phyloP scores from a whole-genome alignment of 2,329 filamentous ascomycete genomes.

The Chaetomium sp. region DNA sequence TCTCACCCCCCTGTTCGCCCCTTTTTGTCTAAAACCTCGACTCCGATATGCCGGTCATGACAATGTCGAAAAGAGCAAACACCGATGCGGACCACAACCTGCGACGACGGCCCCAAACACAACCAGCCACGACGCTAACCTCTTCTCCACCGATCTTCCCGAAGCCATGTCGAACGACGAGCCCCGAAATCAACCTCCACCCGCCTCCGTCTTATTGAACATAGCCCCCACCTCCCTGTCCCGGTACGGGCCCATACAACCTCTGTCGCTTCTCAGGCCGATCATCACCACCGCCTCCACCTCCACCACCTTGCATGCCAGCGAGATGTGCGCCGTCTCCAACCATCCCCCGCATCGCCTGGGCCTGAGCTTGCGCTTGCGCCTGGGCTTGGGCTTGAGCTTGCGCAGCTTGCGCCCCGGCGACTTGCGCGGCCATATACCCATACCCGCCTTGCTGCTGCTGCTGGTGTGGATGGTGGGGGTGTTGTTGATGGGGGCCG shows the following conservation, averaged over 20 bases:
- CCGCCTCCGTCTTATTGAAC: not conserved
- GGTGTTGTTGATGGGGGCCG: conserved; percentile 21
- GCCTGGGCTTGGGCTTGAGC: not conserved
- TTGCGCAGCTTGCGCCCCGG: conserved; percentile 1
- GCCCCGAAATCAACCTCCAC: not conserved
- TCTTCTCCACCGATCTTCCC: not conserved
- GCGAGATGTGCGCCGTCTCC: not conserved
- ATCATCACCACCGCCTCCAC: conserved; percentile 28
- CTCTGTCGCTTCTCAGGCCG: conserved; percentile 49
- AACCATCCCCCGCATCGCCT: not conserved
- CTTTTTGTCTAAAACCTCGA: no score
- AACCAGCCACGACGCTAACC: not conserved
- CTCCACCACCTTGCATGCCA: conserved; percentile 18
- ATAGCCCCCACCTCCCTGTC: conserved; percentile 26
- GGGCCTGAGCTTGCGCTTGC: not conserved
- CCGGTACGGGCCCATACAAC: conserved; percentile 36
- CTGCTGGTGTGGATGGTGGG: conserved; percentile 7
- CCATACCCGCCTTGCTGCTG: conserved; percentile 9
- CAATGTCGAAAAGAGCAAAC: no score
- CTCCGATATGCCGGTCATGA: no score
- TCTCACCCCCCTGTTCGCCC: no score
- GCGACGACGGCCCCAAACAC: no score
- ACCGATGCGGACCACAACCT: no score
- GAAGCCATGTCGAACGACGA: no score
- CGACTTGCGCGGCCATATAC: conserved; percentile 11